phyloP scores from a whole-genome alignment of 805 yeast genomes.

The Starmerella vaccinii region DNA sequence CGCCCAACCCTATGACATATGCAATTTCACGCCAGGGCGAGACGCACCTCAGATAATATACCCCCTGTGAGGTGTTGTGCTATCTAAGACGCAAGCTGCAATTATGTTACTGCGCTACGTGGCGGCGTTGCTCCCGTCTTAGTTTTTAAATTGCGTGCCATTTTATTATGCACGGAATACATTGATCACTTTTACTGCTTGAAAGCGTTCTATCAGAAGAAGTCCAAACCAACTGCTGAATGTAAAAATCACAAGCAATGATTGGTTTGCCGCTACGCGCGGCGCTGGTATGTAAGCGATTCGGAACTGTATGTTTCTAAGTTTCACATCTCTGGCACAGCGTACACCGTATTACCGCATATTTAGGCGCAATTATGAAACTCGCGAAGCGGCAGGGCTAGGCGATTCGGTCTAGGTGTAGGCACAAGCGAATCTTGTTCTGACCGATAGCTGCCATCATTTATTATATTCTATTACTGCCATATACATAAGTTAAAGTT shows the following conservation, averaged over 20 bases:
- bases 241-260: neutral
- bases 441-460: neutral
- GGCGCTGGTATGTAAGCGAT: neutral
- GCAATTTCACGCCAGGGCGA: neutral
- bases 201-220: no score
- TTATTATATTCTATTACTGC: constrained; percentile 5
- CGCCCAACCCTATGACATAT: neutral
- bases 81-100: neutral
- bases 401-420: neutral
- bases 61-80: neutral
- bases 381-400: constrained; percentile 3
- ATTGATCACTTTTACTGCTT: no score
- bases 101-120: no score
- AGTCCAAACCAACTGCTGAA: no score
- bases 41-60: neutral
- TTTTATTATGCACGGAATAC: no score
- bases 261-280: neutral
- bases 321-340: neutral
- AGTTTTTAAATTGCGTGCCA: no score
- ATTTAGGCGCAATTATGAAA: neutral
- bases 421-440: neutral
- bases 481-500: constrained; percentile 6
- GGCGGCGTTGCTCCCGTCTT: no score
- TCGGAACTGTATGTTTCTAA: neutral
- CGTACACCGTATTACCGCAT: neutral